Base-by-base conservation (phyloP, 805 yeast genomes). In the Candida gorgasii region DNA sequence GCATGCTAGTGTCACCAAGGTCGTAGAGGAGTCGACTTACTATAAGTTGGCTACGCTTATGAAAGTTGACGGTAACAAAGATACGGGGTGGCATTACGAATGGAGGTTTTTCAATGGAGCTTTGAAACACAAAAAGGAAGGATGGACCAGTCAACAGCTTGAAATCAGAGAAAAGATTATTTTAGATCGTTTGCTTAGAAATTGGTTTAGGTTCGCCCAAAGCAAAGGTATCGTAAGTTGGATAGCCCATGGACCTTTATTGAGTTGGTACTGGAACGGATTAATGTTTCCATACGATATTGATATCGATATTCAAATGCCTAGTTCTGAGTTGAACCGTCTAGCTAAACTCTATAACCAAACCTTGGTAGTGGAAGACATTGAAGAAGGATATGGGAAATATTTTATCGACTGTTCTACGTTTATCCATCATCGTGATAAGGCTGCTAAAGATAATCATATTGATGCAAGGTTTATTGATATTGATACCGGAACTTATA, bases 41-140 rank as follows among this genome's bases (percentile, higher is more conserved):
- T 74, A 73, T 52, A 58, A 59, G 38, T 55, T 59, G 58, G 66
- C 70, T 2, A 52, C 62, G 2, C 46, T 65, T 16, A 9, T 50
- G 51, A 26, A 51, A 49, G 47, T 62, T 14, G 47, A 59, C 14
- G 50, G 62, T 11, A 61, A 59, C 24, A 70, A 69, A 45, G 72
- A 70, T 40, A 42, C 50, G 44, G 80, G 81, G 19, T 72, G 73
- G 58, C 86, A 81, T 54, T 77, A 78, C 49, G 86, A 82, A 55
- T 74, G 73, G 69, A 59, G 84, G 41, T 82, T 82, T 47, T 81
- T 78, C 63, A 73, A 73, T 48, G 84, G 82, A 13, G 69, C 76
- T 1, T 63, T 81, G 47, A 77, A 75, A 43, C 69, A 68, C 43
- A 50, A 76, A 29, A 58, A 55, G 33, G 48, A 44, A 2, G 67